Base-by-base conservation (phyloP, 495 filamentous ascomycete species). In the Talaromyces nanjingensis region DNA sequence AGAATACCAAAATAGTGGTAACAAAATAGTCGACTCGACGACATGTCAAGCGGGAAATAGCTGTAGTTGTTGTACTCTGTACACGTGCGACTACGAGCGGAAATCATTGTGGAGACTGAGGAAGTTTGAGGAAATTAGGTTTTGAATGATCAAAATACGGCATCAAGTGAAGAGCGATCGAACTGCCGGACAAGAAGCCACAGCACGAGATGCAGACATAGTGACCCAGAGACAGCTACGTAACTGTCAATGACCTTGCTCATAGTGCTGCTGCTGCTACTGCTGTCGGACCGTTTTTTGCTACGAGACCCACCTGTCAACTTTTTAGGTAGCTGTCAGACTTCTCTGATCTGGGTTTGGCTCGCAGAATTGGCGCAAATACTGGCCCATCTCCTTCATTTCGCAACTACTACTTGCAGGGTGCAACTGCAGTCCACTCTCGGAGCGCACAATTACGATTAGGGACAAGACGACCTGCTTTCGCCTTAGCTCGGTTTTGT, bases 391-490 rank as follows among this genome's bases (percentile, higher is more conserved):
- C 20, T 56, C 53, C 53, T 56, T 56, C 53, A 29, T 27, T 11
- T 56, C 11, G 53, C 22, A 29, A 6, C 53, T 56, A 47, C 27
- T 29, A 31, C 45, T 22, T 33, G 56, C 56, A 59, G 56, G 16
- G 16, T 59, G 31, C 56, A 59, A 33, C 56, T 59, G n/a, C 56
- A 59, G 31, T 59, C 56, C 56, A 59, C 56, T 59, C 20, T 37
- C 31, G n/a, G 56, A 59, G 9, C 27, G 22, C 53, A 6, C 18
- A 49, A 20, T 49, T 29, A 27, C 52, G 25, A 59, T 33, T 59
- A 59, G 56, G 56, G 27, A 33, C 56, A 59, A 49, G 45, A 49
- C n/a, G 9, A 18, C 45, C n/a, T 49, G 45, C 45, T 20, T 49
- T 49, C n/a, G 45, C n/a, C 45, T 49, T 55, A 55, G 52, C 52